Evolutionary conservation across 129 eudicot genomes (phyloP).

Genomic region (Scalesia atractyloides): DNA sequence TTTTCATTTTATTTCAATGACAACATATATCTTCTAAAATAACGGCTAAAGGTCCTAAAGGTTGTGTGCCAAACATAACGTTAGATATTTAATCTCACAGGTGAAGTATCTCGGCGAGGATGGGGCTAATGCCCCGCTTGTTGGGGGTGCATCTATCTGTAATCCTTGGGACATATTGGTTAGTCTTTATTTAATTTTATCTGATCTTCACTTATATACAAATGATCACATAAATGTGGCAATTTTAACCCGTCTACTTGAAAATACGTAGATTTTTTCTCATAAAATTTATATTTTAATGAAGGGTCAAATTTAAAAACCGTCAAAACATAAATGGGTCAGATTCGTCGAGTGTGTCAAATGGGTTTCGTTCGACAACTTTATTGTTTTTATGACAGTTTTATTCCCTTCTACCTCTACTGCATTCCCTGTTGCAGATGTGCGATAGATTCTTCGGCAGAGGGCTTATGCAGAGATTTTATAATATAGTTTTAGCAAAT

Average conservation of each 20-base stretch:
- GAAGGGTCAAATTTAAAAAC: neutral
- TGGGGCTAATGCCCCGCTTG: slow-evolving; percentile 58
- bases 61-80: slow-evolving; percentile 2
- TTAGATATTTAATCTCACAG: slow-evolving; percentile 42
- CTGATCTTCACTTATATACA: slow-evolving; percentile 3
- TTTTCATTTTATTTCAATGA: neutral
- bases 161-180: slow-evolving; percentile 96
- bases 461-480: slow-evolving; percentile 62
- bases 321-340: neutral
- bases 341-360: neutral
- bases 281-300: neutral
- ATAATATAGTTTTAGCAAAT: slow-evolving; percentile 62
- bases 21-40: neutral
- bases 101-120: slow-evolving; percentile 90
- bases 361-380: neutral
- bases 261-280: neutral
- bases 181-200: slow-evolving; percentile 33
- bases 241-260: neutral
- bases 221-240: neutral
- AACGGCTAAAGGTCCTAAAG: neutral
- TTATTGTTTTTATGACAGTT: too few species aligned
- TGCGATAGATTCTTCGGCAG: slow-evolving; percentile 77
- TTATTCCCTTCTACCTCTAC: neutral
- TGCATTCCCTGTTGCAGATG: slow-evolving; percentile 45
- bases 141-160: slow-evolving; percentile 87